phyloP scores from a whole-genome alignment of 352 stramenopile species.

The Pythium dissotocum region DNA sequence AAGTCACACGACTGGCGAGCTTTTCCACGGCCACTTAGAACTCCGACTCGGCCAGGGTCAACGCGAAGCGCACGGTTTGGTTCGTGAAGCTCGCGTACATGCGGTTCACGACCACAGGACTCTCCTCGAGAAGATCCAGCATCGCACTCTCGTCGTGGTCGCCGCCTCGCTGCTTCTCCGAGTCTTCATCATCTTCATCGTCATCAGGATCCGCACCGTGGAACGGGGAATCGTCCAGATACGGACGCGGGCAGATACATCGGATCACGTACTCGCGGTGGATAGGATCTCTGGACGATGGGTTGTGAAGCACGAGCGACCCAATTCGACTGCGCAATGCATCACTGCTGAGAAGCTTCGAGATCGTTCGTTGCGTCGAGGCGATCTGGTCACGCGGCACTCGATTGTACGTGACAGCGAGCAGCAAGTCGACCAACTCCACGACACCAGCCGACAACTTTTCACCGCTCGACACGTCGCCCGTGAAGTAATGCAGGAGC shows the following conservation, averaged over 20 bases:
- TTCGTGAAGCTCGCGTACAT: conserved; percentile 83
- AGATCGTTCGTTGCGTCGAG: conserved; percentile 36
- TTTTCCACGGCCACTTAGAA: too few species aligned
- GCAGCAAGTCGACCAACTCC: conserved; percentile 25
- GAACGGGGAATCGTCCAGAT: conserved; percentile 49
- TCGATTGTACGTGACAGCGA: conserved; percentile 3
- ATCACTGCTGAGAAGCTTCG: conserved; percentile 38
- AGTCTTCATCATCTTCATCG: conserved; percentile 27
- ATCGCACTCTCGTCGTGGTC: conserved; percentile 21
- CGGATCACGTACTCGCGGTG: conserved; percentile 79
- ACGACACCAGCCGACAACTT: conserved; percentile 8
- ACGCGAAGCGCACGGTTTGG: conserved; percentile 74
- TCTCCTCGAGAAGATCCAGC: conserved; percentile 44
- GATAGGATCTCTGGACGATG: conserved; percentile 40
- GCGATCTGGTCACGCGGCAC: conserved; percentile 14
- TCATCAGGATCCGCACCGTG: conserved; percentile 13
- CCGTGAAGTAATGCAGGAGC: conserved; percentile 49
- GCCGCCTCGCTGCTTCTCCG: conserved; percentile 12
- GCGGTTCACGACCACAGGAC: conserved; percentile 68
- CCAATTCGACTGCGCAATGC: conserved; percentile 37
- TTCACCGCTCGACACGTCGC: not conserved
- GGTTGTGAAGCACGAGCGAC: conserved; percentile 49
- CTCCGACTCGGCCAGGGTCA: conserved; percentile 71
- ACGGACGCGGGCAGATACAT: conserved; percentile 70
- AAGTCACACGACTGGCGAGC: too few species aligned